Evolutionary conservation across 2,329 filamentous ascomycete species (phyloP), one percentile per base, ranked within the genome.

Genomic region (Clonostachys rhizophaga): DNA sequence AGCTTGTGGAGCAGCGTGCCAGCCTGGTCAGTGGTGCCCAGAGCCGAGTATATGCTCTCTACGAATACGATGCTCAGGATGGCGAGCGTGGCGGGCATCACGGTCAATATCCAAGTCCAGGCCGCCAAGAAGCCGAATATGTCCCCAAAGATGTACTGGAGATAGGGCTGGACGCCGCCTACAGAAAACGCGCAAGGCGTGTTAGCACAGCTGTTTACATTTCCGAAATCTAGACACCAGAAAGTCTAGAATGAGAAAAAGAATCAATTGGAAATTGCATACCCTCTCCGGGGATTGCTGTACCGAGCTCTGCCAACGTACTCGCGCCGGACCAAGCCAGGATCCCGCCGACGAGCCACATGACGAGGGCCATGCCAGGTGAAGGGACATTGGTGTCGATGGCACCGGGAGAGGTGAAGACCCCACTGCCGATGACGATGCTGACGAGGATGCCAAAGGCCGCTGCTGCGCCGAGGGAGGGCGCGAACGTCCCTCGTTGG

Each of bases 21-120:
- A 37, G 69, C 69, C 54, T 75, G 57, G 50, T 73, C 66, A 1
- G 72, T 72, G 1, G 74, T 62, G 3, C 73, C 74, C 0, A 65
- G 61, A 2, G 76, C 73, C 3, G 79, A 72, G 68, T 75, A 81
- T 24, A 82, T 72, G 52, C 74, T 82, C 58, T 81, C 72, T 48
- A 83, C 72, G 52, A 85, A 84, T 20, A 84, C 79, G 51, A 85
- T 83, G 55, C 75, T 76, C 30, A 84, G 70, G 42, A 85, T 85
- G 10, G 81, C 81, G 49, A 84, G 70, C 0, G 81, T 83, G 0
- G 80, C 79, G 0, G 82, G 82, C 73, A 84, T 85, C 20, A 84
- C 75, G 17, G 76, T 79, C 6, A 84, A 72, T 46, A 85, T 75
- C 77, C 81, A 85, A 0, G 81, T 80, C 81, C 81, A 86, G 0